Evolutionary conservation across 1,139 yeast species (phyloP).

Genomic region (Nakaseomyces bracarensis): DNA sequence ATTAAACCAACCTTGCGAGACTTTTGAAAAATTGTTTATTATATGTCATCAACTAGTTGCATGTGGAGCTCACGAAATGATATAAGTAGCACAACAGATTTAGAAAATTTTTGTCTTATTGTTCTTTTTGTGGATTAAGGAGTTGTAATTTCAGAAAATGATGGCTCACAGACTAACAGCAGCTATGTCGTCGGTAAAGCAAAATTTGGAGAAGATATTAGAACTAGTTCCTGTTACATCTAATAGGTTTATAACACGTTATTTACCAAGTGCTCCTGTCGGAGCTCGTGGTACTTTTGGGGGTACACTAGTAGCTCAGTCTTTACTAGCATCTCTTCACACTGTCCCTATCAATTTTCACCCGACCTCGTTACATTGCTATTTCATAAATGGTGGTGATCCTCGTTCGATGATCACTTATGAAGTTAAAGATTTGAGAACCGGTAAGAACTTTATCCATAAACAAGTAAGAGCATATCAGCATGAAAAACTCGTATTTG

Average conservation of each 20-base stretch:
- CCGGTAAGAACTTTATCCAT: conserved; percentile 57
- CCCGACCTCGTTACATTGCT: conserved; percentile 46
- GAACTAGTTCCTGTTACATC: conserved; percentile 16
- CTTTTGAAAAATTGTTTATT: too few species aligned
- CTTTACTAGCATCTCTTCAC: conserved; percentile 55
- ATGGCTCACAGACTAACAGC: conserved; percentile 1
- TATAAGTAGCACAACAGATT: too few species aligned
- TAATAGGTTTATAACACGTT: conserved; percentile 18
- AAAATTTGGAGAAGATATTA: conserved; percentile 16
- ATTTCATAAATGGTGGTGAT: conserved; percentile 46
- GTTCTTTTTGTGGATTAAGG: too few species aligned
- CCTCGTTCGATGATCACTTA: conserved; percentile 45
- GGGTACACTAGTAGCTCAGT: conserved; percentile 68
- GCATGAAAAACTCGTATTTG: conserved; percentile 42
- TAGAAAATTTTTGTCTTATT: too few species aligned
- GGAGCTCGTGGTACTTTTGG: conserved; percentile 73
- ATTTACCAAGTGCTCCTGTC: conserved; percentile 35
- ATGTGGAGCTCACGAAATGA: too few species aligned
- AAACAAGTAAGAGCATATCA: conserved; percentile 52
- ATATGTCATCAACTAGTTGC: too few species aligned
- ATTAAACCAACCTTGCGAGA: too few species aligned
- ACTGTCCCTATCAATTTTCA: conserved; percentile 37
- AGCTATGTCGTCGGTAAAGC: conserved; percentile 1
- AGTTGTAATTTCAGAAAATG: neutral
- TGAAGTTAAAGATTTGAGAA: conserved; percentile 46